phyloP scores from a whole-genome alignment of 768 basidiomycete genomes.

The Galerina marginata region DNA sequence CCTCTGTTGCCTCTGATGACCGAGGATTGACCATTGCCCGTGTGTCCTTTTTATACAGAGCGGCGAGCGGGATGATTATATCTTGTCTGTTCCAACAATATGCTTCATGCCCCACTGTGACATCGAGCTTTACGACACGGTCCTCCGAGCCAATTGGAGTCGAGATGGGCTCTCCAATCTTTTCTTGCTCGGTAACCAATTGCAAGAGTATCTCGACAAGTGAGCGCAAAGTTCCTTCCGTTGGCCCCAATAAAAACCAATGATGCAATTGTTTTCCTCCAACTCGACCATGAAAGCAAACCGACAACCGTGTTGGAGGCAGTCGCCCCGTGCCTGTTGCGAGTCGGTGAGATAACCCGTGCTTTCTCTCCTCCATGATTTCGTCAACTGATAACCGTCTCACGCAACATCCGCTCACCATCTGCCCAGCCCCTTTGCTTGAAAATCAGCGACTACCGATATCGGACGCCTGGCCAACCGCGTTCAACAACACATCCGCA shows the following conservation, averaged over 20 bases:
- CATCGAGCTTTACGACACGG: slow-evolving; percentile 67
- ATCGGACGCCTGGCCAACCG: slow-evolving; percentile 56
- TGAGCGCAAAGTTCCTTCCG: slow-evolving; percentile 33
- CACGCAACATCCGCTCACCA: slow-evolving; percentile 10
- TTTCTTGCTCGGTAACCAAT: slow-evolving; percentile 67
- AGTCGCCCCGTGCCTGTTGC: slow-evolving; percentile 57
- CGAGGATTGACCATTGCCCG: slow-evolving; percentile 14
- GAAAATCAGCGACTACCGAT: slow-evolving; percentile 53
- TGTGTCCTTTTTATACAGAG: slow-evolving; percentile 9
- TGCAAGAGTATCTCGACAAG: slow-evolving; percentile 73
- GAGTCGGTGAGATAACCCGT: slow-evolving; percentile 49
- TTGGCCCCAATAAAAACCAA: neutral
- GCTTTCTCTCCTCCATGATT: slow-evolving; percentile 9
- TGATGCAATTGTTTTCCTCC: slow-evolving; percentile 10
- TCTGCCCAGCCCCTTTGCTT: slow-evolving; percentile 51
- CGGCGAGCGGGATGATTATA: slow-evolving; percentile 39
- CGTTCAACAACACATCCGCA: slow-evolving; percentile 71
- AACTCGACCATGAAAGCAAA: slow-evolving; percentile 44
- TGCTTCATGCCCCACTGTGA: slow-evolving; percentile 86
- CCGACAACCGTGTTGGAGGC: slow-evolving; percentile 53
- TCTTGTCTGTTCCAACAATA: slow-evolving; percentile 54
- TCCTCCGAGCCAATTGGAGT: slow-evolving; percentile 68
- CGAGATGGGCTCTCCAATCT: slow-evolving; percentile 47
- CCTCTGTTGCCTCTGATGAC: slow-evolving; percentile 15
- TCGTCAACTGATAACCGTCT: neutral